Evolutionary conservation across 805 yeast genomes (phyloP), one percentile per base, ranked within the genome.

Genomic region (Saccharomycopsis schoenii): DNA sequence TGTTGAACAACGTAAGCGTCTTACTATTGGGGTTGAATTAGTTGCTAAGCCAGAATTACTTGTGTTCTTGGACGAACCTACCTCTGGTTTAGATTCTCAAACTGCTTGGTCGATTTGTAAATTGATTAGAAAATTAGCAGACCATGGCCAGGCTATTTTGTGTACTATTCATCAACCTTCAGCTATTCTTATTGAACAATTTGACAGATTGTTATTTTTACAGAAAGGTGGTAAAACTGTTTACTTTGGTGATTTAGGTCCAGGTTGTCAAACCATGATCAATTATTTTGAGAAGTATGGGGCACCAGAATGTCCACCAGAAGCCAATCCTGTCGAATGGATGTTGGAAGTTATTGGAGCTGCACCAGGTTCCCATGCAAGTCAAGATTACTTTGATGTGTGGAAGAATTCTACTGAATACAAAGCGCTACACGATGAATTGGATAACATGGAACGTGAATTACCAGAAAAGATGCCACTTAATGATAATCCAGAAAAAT

Each of bases 151-250:
- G 73, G 85, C 90, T 41, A 83, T 85, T 70, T 74, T 85, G 69
- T 86, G 90, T 75, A 85, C 91, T 29, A 86, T 85, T 66, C 91
- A 85, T 72, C 91, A 85, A 73, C 91, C 91, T 63, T 85, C 89
- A 17, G 89, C 91, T 43, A 77, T 84, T 36, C 73, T 85, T 68
- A 79, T 85, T 70, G 82, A 83, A 69, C 84, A 83, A 68, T 85
- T 85, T 66, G 90, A 85, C 66, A 79, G 89, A 62, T 74, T 85
- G 62, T 73, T 86, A 66, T 80, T 88, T 66, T 76, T 88, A 69
- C 84, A 84, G 66, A 82, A 79, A 65, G 96, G 96, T 70, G 96
- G 96, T 66, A 76, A 79, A 68, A 88, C 92, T 65, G 93, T 86
- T 39, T 88, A 88, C 72, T 88, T 86, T 70, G 96, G 96, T 67